Evolutionary conservation across 2,329 filamentous ascomycete genomes (phyloP).

Genomic region (Metarhizium guizhouense): DNA sequence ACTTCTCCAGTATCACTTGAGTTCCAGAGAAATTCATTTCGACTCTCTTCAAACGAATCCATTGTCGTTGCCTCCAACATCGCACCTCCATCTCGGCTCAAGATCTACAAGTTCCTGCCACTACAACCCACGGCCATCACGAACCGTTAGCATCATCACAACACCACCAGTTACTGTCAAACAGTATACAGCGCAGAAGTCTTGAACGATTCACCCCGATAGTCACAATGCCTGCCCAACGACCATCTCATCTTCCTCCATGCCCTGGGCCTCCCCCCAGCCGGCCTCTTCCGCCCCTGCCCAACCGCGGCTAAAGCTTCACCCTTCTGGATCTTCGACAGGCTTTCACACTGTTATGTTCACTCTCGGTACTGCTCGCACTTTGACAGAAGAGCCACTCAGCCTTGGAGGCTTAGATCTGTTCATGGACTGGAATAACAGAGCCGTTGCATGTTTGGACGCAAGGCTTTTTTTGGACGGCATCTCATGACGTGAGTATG

Average conservation of each 20-base stretch:
- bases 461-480: neutral
- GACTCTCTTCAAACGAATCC: neutral
- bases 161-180: slow-evolving; percentile 8
- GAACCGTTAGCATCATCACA: slow-evolving; percentile 7
- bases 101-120: too few species aligned
- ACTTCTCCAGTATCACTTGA: neutral
- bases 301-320: slow-evolving; percentile 43
- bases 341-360: neutral
- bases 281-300: slow-evolving; percentile 55
- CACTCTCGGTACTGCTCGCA: neutral
- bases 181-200: neutral
- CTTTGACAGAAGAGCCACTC: neutral
- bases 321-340: neutral
- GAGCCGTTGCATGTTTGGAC: slow-evolving; percentile 4
- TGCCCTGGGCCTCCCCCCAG: slow-evolving; percentile 58
- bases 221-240: slow-evolving; percentile 44
- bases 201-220: neutral
- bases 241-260: slow-evolving; percentile 57
- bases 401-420: neutral
- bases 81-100: too few species aligned
- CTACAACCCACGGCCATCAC: too few species aligned
- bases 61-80: too few species aligned
- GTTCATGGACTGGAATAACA: neutral
- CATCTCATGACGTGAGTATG: slow-evolving; percentile 3
- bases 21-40: neutral